phyloP scores from a whole-genome alignment of 23 red algal genomes.

The Gracilaria caudata region DNA sequence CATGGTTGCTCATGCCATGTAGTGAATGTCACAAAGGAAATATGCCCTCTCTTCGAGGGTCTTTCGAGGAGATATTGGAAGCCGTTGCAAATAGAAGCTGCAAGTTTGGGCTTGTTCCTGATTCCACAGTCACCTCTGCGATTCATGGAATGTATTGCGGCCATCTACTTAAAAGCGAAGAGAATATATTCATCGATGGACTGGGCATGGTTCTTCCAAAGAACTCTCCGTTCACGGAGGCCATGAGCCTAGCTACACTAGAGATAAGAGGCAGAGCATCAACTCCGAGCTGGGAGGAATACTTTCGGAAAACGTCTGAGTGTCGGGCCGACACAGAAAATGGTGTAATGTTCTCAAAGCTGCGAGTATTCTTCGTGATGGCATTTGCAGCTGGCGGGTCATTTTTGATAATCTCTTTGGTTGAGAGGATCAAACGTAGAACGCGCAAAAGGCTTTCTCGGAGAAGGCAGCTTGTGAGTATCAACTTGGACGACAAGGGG shows the following conservation, averaged over 20 bases:
- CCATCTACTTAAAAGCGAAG: not conserved
- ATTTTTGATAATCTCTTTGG: no score
- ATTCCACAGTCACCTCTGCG: not conserved
- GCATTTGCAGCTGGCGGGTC: not conserved
- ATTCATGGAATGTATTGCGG: not conserved
- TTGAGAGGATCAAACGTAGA: no score
- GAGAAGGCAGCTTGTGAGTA: no score
- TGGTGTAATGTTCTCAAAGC: not conserved
- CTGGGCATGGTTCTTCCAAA: not conserved
- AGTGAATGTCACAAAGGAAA: not conserved
- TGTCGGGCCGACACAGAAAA: not conserved
- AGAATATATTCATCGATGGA: not conserved
- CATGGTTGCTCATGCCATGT: no score
- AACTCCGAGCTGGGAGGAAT: not conserved
- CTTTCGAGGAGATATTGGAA: not conserved
- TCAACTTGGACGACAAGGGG: no score
- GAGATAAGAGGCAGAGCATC: not conserved
- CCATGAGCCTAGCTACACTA: not conserved
- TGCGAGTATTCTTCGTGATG: not conserved
- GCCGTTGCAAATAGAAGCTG: not conserved
- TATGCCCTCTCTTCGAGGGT: not conserved
- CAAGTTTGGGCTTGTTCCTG: slow-evolving; percentile 7
- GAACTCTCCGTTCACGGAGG: not conserved
- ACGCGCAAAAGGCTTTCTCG: no score
- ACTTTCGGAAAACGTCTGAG: not conserved